Base-by-base conservation (phyloP, 192 early-diverging fungal genomes). In the Blastocladiella britannica region DNA sequence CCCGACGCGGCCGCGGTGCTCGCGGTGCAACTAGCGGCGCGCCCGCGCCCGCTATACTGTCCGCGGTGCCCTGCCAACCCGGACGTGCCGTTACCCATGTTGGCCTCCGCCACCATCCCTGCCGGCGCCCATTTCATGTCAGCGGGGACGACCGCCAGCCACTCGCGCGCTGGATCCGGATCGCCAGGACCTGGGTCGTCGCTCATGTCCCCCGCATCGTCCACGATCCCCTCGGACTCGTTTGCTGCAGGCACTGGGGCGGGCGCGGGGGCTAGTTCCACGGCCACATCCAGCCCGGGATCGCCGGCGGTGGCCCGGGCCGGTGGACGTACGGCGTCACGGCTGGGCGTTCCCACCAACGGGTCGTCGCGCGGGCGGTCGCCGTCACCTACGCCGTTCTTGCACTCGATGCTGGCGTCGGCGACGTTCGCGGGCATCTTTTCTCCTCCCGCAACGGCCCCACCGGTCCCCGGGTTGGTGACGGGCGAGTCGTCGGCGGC, bases 1-100 rank as follows among this genome's bases (percentile, higher is more conserved):
- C 53, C 69, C 4, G 70, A 78, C 55, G 70, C 70, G 12, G 62
- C 75, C 30, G 70, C 75, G 3, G 70, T 78, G 56, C 65, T 70
- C 65, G 65, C 75, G 0, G 68, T 78, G 22, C 75, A 78, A 59
- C 62, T 78, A 18, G 72, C 75, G 20, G 66, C 63, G 25, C 59
- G 65, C 22, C 57, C 62, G 3, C 53, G 62, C 0, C 59, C 53
- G 6, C 59, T 67, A 23, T 71, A 69, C 52, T 74, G 72, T 52
- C 69, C 72, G 1, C 31, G 63, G 18, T 61, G 70, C 28, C 69
- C 72, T 0, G 23, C 27, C 20, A 61, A 68, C 7, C 61, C 63
- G 18, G 52, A 29, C 15, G 31, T 61, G 9, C 27, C 30, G 56
- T 30, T 56, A 4, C 18, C 51, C 3, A 5, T n/a, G n/a, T n/a